Evolutionary conservation across 352 stramenopile species (phyloP), one percentile per base, ranked within the genome.

Genomic region (Globisporangium lucens): DNA sequence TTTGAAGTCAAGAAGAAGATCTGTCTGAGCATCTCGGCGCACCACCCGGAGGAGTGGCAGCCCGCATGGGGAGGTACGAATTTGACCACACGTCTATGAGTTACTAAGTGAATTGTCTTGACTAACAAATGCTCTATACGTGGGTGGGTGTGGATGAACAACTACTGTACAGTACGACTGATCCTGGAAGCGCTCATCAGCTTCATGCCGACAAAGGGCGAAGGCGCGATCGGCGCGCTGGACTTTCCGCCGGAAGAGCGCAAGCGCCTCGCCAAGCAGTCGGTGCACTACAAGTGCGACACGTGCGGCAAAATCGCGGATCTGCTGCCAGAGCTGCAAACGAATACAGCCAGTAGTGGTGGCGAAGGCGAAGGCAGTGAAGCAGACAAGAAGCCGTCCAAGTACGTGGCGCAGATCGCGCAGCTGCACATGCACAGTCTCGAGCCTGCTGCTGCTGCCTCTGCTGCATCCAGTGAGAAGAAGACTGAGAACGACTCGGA

Each of bases 1-100:
- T 99, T 99, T 75, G 96, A 99, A 79, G 91, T 97, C 7, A 93
- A 93, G 68, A 98, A 97, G 62, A 99, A 99, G 83, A 98, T 99
- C 65, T 99, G 98, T 78, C 75, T 99, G 22, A 98, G 90, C 47
- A 99, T 99, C 63, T 98, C 93, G 22, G 94, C 97, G 5, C 96
- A 98, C 75, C 98, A 99, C 77, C 97, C 97, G 0, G 98, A 99
- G 74, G 85, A 99, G 68, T 99, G 98, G 97, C 93, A 98, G 67
- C 94, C 94, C 7, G 93, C 92, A 5, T 99, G 95, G 84, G 85
- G 85, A 53, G 77, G 77, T 86, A 63, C 36, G 72, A 20, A n/a
- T 30, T 58, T n/a, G 38, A 47, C 6, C 15, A 47, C 38, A 12
- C 38, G 13, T 47, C 7, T 60, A 51, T 67, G 41, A 52, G 9